Percentiles rank a stretch among this genome's conserved stretches.
phyloP scores from a whole-genome alignment of 1,139 yeast species.

The Petasospora rhodanensis region DNA sequence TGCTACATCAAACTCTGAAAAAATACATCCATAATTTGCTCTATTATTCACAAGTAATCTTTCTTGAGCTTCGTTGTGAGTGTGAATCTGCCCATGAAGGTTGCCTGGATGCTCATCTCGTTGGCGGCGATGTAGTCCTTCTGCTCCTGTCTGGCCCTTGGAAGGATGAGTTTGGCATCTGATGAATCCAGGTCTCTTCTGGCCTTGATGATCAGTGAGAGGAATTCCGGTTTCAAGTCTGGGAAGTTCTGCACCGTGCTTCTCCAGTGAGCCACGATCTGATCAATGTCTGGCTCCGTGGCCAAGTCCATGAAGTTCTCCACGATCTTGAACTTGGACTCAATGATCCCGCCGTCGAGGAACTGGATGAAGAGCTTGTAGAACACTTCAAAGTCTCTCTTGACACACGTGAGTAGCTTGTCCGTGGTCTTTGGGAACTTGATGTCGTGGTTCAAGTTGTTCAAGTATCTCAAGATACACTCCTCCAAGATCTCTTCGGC shows the following conservation, averaged over 20 bases:
- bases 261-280: constrained; percentile 9
- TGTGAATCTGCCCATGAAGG: constrained; percentile 16
- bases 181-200: constrained; percentile 13
- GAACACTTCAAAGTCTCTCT: constrained; percentile 61
- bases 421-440: constrained; percentile 31
- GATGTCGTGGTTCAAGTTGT: constrained; percentile 39
- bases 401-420: constrained; percentile 52
- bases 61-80: constrained; percentile 12
- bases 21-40: background rate
- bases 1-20: constrained; percentile 9
- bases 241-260: constrained; percentile 10
- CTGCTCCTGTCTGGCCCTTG: constrained; percentile 11
- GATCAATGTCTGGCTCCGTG: constrained; percentile 11
- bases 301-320: constrained; percentile 66
- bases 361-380: constrained; percentile 56
- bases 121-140: constrained; percentile 8
- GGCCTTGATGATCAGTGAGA: constrained; percentile 14
- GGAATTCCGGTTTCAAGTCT: constrained; percentile 13
- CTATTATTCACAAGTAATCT: constrained; percentile 11
- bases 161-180: constrained; percentile 11
- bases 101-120: constrained; percentile 6
- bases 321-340: constrained; percentile 54
- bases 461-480: constrained; percentile 41
- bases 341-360: constrained; percentile 42
- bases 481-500: constrained; percentile 49